Base-by-base conservation (phyloP, 1,284 basidiomycete genomes). In the Trichosporon faecale region DNA sequence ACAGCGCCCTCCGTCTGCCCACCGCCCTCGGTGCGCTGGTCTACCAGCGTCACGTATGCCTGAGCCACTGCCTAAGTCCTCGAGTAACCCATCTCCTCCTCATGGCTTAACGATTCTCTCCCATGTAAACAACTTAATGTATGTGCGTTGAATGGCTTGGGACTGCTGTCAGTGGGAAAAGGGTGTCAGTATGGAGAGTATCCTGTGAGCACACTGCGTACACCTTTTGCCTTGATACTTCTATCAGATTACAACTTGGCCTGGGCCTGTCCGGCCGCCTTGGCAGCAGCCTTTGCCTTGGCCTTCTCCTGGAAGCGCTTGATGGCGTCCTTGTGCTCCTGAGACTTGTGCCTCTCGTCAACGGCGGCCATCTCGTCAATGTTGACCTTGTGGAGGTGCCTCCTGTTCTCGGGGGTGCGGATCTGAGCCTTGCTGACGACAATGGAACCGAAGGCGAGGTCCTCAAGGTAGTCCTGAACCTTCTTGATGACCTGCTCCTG, bases 241-340 rank as follows among this genome's bases (percentile, higher is more conserved):
- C 29, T 61, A 33, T 12, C 57, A 31, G 29, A 31, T 66, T 67
- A 70, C 29, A 70, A 60, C 66, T 67, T 70, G 21, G 69, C 69
- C 55, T 66, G 52, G 14, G 49, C 65, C 35, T 66, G 52, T 3
- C 21, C 49, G 1, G 27, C 55, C 66, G 60, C 61, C 69, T 68
- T 67, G 25, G 64, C 64, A 21, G 64, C 55, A 52, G 69, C 69
- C 55, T 64, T 33, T 8, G 65, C 69, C 3, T 67, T 69, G 18
- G 65, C 65, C 63, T 69, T 68, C 16, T 16, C 64, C 44, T 61
- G 52, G 65, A 73, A 73, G 21, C 65, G 49, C 21, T 18, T 27
- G 23, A 73, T 68, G 5, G 70, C 37, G 29, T 71, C 72, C 37
- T 16, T 27, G 70, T 71, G 70, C 31, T 71, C 72, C 63, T 69